A percentile compares a stretch with the other conserved stretches of the same genome.
These are phyloP conservation scores for Meripilus lineatus DNA, from an alignment of 1,284 basidiomycete species.

Conservation along the genomic window DNA sequence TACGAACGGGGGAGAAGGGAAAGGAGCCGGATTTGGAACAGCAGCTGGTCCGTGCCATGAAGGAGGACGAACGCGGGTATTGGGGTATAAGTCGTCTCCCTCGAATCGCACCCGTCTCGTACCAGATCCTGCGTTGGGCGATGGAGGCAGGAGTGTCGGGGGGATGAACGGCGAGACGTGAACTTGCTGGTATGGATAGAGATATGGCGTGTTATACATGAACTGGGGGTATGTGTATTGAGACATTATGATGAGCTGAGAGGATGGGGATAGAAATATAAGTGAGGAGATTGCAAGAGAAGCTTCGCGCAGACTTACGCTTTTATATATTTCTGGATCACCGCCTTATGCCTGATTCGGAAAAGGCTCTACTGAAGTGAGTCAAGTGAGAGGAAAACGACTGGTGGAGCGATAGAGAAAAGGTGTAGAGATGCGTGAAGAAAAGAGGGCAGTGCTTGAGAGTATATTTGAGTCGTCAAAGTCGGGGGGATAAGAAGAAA, in stretches of 20 bases:
- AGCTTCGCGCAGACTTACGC: no score
- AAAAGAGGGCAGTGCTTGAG: no score
- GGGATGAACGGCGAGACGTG: conserved; percentile 27
- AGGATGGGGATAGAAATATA: no score
- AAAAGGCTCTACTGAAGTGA: no score
- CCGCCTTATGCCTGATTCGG: no score
- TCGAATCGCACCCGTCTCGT: conserved; percentile 23
- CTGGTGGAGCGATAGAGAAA: no score
- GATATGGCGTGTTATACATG: conserved; percentile 24
- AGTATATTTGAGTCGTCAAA: no score
- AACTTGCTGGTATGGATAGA: conserved; percentile 23
- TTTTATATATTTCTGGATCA: no score
- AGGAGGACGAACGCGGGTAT: conserved; percentile 21
- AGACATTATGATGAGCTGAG: conserved; percentile 16
- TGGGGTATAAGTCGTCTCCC: conserved; percentile 16
- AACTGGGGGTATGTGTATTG: conserved; percentile 21
- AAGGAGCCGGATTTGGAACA: conserved; percentile 21
- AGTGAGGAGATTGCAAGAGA: no score
- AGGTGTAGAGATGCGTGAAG: no score
- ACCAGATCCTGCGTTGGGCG: conserved; percentile 16
- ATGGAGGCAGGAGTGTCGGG: conserved; percentile 15
- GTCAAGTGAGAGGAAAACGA: no score
- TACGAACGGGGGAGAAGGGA: conserved; percentile 25
- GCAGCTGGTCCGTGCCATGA: conserved; percentile 26
- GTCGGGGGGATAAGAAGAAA: no score